Evolutionary conservation across 2,329 filamentous ascomycete genomes (phyloP).

Genomic region (Neonectria hederae): DNA sequence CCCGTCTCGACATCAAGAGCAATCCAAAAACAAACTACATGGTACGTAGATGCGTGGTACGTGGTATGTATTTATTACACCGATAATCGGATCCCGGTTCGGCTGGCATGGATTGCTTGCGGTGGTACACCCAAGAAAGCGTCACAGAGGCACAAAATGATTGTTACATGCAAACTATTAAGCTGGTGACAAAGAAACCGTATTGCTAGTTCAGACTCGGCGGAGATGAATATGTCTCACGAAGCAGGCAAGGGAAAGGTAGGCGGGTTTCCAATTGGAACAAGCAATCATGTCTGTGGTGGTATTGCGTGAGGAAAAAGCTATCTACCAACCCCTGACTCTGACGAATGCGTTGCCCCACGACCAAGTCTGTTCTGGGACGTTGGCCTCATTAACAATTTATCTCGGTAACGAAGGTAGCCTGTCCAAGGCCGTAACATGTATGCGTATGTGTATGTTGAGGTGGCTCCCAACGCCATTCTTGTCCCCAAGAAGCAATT

Average conservation of each 20-base stretch:
- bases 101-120: background rate
- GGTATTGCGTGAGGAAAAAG: slow-evolving; percentile 28
- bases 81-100: background rate
- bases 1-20: background rate
- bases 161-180: background rate
- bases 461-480: slow-evolving; percentile 32
- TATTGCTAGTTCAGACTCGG: background rate
- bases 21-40: background rate
- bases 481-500: slow-evolving; percentile 15
- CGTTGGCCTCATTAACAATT: slow-evolving; percentile 36
- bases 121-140: background rate
- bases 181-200: background rate
- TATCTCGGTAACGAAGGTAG: slow-evolving; percentile 32
- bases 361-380: slow-evolving; percentile 28
- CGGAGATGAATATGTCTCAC: background rate
- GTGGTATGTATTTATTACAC: no score
- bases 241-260: background rate
- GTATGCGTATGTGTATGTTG: slow-evolving; percentile 29
- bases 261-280: slow-evolving; percentile 5
- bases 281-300: slow-evolving; percentile 30
- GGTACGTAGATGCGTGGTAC: background rate
- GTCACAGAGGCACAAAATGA: background rate
- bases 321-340: slow-evolving; percentile 24
- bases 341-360: slow-evolving; percentile 17
- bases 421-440: slow-evolving; percentile 39